Evolutionary conservation across 257 asterid species (phyloP).

Genomic region (Asclepias syriaca): DNA sequence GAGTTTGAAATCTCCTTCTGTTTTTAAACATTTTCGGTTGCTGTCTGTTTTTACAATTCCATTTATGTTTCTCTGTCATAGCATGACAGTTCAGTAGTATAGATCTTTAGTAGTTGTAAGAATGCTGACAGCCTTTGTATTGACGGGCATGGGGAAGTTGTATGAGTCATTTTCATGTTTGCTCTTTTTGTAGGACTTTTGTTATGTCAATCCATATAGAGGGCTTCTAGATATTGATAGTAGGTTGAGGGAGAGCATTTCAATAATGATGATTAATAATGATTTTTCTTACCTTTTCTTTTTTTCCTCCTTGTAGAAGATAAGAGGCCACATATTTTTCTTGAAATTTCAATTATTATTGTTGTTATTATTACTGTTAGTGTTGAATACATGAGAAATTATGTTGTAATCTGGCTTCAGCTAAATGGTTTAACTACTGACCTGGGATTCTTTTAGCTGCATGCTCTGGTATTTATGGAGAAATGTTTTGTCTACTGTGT

Average conservation of each 20-base stretch:
- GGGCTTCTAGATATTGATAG: background rate
- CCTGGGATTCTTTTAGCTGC: background rate
- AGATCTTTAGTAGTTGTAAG: background rate
- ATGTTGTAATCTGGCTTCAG: slow-evolving; percentile 2
- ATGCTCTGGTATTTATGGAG: background rate
- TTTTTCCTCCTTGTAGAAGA: background rate
- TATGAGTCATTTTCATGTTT: background rate
- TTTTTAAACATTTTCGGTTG: background rate
- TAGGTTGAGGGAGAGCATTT: background rate
- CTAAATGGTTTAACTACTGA: background rate
- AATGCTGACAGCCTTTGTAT: background rate
- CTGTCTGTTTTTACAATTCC: background rate
- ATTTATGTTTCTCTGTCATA: background rate
- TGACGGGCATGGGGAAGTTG: background rate
- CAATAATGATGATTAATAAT: background rate
- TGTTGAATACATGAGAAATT: background rate
- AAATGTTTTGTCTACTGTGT: background rate
- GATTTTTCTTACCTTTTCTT: background rate
- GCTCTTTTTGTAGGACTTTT: background rate
- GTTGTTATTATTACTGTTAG: background rate
- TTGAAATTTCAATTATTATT: background rate
- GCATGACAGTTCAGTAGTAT: background rate
- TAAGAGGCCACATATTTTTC: background rate
- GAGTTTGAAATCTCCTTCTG: background rate
- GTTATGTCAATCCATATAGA: background rate